Evolutionary conservation across 495 filamentous ascomycete species (phyloP), one percentile per base, ranked within the genome.

Genomic region (Podospora pseudoanserina): DNA sequence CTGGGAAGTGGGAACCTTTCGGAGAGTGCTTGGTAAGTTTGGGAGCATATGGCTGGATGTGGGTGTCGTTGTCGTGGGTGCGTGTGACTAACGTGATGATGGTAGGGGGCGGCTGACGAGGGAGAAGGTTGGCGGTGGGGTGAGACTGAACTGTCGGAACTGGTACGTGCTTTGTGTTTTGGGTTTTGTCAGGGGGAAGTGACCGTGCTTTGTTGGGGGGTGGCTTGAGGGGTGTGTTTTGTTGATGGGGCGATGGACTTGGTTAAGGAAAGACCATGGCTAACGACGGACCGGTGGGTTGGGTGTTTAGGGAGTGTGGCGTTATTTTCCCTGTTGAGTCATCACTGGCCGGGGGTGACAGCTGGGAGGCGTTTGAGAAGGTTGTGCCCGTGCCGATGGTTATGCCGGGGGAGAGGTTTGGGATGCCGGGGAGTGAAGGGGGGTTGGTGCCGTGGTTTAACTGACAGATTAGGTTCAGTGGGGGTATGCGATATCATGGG

Each of bases 1-100:
- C 81, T 96, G n/a, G 95, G 95, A 19, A 95, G 91, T 70, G 92
- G 92, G 1, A 99, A 99, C 77, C 73, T 96, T 7, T 94, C 92
- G 0, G 93, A 97, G 77, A 93, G 90, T 72, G 95, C 95, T 11
- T 99, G 95, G 91, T 94, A 79, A 77, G 86, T 82, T 9, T 15
- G 1, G 20, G 23, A 1, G 0, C 56, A 58, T 16, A 20, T 58
- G 6, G 56, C 4, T 32, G 30, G 30, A 7, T 32, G 30, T 4
- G 30, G 30, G 30, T 32, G 30, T 32, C 30, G 23, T 2, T 32
- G 30, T 32, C 30, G 23, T 32, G 30, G 4, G 30, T 32, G 30
- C 7, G 56, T 20, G 19, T 61, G 5, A 32, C 59, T 26, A 5
- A 61, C 20, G 32, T 23, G 23, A 0, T 28, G 16, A 28, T 32